Conservation (phyloP, 352 stramenopile species). For the Phytophthora rubi region DNA sequence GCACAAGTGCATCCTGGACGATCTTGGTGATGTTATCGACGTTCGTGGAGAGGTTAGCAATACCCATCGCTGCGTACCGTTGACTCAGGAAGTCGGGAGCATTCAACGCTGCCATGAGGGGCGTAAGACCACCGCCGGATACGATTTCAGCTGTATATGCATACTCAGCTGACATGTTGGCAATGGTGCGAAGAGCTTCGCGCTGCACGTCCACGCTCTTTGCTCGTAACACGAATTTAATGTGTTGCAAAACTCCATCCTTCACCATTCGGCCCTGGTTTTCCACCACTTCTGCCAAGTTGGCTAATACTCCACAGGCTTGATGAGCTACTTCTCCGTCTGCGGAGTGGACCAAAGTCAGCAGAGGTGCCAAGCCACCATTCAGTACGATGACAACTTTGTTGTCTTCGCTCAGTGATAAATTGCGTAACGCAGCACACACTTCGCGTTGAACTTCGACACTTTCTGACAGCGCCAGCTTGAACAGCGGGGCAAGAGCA, state of each 20-base stretch:
- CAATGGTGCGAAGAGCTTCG: slow-evolving; percentile 93
- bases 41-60: slow-evolving; percentile 96
- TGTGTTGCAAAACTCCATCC: slow-evolving; percentile 94
- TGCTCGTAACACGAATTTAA: slow-evolving; percentile 94
- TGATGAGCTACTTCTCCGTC: slow-evolving; percentile 93
- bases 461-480: slow-evolving; percentile 81
- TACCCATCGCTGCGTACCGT: slow-evolving; percentile 94
- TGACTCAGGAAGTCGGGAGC: slow-evolving; percentile 93
- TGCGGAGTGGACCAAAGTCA: slow-evolving; percentile 89
- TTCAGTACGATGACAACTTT: slow-evolving; percentile 93
- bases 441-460: slow-evolving; percentile 94
- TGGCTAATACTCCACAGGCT: slow-evolving; percentile 90
- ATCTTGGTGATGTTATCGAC: slow-evolving; percentile 91
- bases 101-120: slow-evolving; percentile 89
- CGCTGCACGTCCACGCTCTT: slow-evolving; percentile 94
- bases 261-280: slow-evolving; percentile 97
- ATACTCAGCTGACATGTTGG: slow-evolving; percentile 96
- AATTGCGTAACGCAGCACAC: slow-evolving; percentile 91
- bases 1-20: slow-evolving; percentile 89
- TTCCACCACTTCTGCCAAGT: slow-evolving; percentile 93
- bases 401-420: slow-evolving; percentile 93
- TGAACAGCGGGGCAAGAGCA: slow-evolving; percentile 90
- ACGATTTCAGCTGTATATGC: slow-evolving; percentile 94
- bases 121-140: slow-evolving; percentile 87
- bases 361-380: slow-evolving; percentile 82